These are phyloP conservation scores for Colletotrichum karsti DNA, from an alignment of 2,329 filamentous ascomycete genomes.

Conservation along the genomic window DNA sequence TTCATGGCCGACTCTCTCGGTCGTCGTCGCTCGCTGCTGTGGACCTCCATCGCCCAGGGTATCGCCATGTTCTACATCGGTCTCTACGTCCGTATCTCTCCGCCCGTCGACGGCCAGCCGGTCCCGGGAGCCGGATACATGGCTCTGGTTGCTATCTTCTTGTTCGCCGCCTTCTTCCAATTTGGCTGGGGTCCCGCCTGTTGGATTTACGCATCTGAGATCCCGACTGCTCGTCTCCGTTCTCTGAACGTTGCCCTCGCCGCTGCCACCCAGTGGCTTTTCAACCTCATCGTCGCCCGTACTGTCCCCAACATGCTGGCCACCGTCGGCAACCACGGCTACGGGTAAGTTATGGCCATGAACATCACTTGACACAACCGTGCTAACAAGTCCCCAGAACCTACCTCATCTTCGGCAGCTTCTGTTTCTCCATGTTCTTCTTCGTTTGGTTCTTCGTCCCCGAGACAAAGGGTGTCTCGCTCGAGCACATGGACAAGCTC, in stretches of 20 bases:
- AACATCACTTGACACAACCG: fast-evolving
- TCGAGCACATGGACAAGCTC: conserved; percentile 32
- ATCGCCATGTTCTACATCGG: conserved; percentile 73
- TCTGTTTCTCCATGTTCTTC: conserved; percentile 70
- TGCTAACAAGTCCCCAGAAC: conserved; percentile 44
- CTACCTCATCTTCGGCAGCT: conserved; percentile 71
- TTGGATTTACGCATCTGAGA: conserved; percentile 64
- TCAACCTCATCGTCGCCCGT: conserved; percentile 74
- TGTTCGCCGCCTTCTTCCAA: conserved; percentile 67
- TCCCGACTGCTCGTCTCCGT: conserved; percentile 69
- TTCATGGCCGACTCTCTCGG: conserved; percentile 70
- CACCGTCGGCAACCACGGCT: conserved; percentile 45
- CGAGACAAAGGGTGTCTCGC: conserved; percentile 66
- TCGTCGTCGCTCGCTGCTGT: conserved; percentile 62
- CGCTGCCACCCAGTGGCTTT: conserved; percentile 73
- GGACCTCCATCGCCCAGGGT: conserved; percentile 69
- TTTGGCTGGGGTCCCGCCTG: conserved; percentile 56
- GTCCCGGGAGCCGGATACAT: conserved; percentile 71
- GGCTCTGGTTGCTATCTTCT: conserved; percentile 71
- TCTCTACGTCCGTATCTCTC: conserved; percentile 67
- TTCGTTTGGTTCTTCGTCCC: conserved; percentile 70
- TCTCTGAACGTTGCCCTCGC: conserved; percentile 71
- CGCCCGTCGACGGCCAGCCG: conserved; percentile 54
- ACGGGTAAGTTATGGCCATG: conserved; percentile 38
- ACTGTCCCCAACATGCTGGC: conserved; percentile 71